phyloP scores from a whole-genome alignment of 768 basidiomycete genomes.

The Leccinum subtestaceum region DNA sequence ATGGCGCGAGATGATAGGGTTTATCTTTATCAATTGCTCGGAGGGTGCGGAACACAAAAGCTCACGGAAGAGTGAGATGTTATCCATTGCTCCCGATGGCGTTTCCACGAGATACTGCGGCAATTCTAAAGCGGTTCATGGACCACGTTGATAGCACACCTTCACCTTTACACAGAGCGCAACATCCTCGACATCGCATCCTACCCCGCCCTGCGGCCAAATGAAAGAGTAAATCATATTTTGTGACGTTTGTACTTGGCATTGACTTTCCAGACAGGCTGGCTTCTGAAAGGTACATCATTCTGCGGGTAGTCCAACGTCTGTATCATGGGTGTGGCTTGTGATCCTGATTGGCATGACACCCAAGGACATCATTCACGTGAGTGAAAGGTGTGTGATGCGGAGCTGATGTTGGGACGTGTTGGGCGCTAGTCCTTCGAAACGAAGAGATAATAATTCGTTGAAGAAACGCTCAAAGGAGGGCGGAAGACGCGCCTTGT shows the following conservation, averaged over 20 bases:
- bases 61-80: conserved; percentile 59
- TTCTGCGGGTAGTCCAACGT: conserved; percentile 69
- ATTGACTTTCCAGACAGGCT: conserved; percentile 59
- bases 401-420: conserved; percentile 36
- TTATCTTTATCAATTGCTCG: conserved; percentile 52
- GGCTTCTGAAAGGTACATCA: conserved; percentile 52
- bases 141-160: conserved; percentile 54
- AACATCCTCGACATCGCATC: conserved; percentile 52
- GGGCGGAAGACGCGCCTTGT: conserved; percentile 47
- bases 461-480: conserved; percentile 52
- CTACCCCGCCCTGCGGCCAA: conserved; percentile 58
- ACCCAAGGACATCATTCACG: conserved; percentile 61
- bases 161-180: conserved; percentile 58
- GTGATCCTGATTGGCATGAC: conserved; percentile 1
- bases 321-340: conserved; percentile 20
- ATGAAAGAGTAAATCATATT: conserved; percentile 69
- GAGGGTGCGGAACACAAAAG: conserved; percentile 46
- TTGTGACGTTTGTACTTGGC: conserved; percentile 53
- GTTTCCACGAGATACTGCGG: conserved; percentile 42
- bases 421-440: conserved; percentile 63
- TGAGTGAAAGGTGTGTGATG: conserved; percentile 38
- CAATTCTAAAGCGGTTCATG: conserved; percentile 47
- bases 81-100: conserved; percentile 28
- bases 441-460: conserved; percentile 57
- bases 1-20: conserved; percentile 53